Base-by-base conservation (phyloP, 306 rosid species). In the Styphnolobium japonicum region DNA sequence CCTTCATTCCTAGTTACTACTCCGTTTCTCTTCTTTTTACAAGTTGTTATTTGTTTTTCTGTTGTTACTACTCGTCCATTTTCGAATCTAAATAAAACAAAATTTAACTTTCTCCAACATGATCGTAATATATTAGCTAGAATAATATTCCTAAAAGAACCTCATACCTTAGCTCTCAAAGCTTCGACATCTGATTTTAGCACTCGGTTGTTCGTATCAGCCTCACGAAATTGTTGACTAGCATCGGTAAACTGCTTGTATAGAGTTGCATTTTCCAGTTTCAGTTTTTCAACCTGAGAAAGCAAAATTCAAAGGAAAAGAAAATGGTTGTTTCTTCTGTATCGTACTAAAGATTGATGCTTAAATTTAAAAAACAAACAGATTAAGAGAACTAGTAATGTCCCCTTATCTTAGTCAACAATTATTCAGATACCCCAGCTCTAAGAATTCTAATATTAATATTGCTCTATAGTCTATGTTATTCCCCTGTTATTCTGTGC, bases 131-230 rank as follows among this genome's bases (percentile, higher is more conserved):
- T 27, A 60, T 51, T 60, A 25, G 58, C 25, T 51, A 49, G 40
- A 67, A 45, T n/a, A 21, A 42, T n/a, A 45, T 18, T 42, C 2
- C 6, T 36, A 29, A 8, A 67, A 68, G 48, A 55, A 42, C 18
- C 53, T 60, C 31, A 27, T 88, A 91, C 98, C 98, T 87, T 96
- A 25, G 99, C 99, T 87, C 97, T 96, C 84, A 96, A 68, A 6
- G 98, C 99, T 82, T 96, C 98, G 22, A 96, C 98, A 34, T 77
- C 85, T 45, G 99, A 91, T 88, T 89, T 91, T 4, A 93, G 87
- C 29, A 96, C 98, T 45, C 94, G 82, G 52, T 93, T 93, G 65
- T 89, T 83, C 0, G 96, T 93, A 60, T 88, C 93, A 18, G 98
- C 98, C 3, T 90, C 94, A 5, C 67, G 87, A 71, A 83, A 90